Base-by-base conservation (phyloP, 108 stramenopile species). In the Fistulifera solaris region DNA sequence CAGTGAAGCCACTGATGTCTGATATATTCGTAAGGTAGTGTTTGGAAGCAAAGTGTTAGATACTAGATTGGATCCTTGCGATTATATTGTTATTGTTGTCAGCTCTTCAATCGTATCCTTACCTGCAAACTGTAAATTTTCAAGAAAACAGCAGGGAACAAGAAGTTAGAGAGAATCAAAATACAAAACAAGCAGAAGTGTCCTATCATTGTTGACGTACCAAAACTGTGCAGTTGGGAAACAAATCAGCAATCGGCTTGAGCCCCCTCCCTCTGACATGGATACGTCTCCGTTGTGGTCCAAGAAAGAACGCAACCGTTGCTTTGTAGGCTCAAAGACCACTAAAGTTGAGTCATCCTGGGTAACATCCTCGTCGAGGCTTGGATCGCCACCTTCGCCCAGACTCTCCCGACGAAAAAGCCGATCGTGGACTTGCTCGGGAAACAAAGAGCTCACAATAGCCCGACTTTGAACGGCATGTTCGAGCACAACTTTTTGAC, bases 1-100 rank as follows among this genome's bases (percentile, higher is more conserved):
- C 68, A 22, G 76, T 77, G 26, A 77, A 77, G 23, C 72, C 72
- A 31, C 59, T 70, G 26, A 75, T 75, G 47, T 73, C 72, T n/a
- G n/a, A n/a, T n/a, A n/a, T n/a, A n/a, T n/a, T n/a, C n/a, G n/a
- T n/a, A n/a, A n/a, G n/a, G n/a, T n/a, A n/a, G n/a, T n/a, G n/a
- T n/a, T n/a, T n/a, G n/a, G n/a, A n/a, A n/a, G n/a, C n/a, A n/a
- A n/a, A n/a, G n/a, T n/a, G n/a, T n/a, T n/a, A n/a, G n/a, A n/a
- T n/a, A n/a, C n/a, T n/a, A n/a, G n/a, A n/a, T n/a, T n/a, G n/a
- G n/a, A n/a, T n/a, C n/a, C n/a, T n/a, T n/a, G n/a, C n/a, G n/a
- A n/a, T n/a, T n/a, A n/a, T n/a, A n/a, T n/a, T n/a, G n/a, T n/a
- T n/a, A n/a, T n/a, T n/a, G n/a, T n/a, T n/a, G n/a, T n/a, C n/a